Evolutionary conservation across 192 early-diverging fungal species (phyloP).

Genomic region (Backusella liffmaniae): DNA sequence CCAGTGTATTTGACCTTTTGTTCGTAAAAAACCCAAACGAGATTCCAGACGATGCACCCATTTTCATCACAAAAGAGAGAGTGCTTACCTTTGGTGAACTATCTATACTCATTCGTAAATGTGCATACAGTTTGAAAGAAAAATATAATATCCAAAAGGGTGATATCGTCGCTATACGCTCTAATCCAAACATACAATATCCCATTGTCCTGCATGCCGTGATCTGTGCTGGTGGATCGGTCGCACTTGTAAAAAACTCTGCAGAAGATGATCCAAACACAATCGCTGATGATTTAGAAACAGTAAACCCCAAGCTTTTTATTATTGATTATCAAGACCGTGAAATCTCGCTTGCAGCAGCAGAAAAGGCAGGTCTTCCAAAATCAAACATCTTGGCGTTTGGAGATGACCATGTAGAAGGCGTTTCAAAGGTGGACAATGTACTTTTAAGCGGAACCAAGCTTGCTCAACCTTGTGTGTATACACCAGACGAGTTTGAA

Average conservation of each 20-base stretch:
- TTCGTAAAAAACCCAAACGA: neutral
- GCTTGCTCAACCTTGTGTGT: neutral
- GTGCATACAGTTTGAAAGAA: neutral
- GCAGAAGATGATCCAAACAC: neutral
- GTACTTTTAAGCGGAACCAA: neutral
- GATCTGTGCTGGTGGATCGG: neutral
- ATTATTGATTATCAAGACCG: neutral
- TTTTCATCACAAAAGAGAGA: neutral
- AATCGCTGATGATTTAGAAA: neutral
- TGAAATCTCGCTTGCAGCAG: neutral
- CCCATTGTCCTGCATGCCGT: neutral
- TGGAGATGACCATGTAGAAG: neutral
- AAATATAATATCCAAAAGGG: neutral
- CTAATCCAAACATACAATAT: neutral
- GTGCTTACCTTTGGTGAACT: neutral
- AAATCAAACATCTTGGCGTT: neutral
- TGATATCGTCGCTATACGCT: neutral
- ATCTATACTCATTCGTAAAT: neutral
- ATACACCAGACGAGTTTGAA: neutral
- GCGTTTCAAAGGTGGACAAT: neutral
- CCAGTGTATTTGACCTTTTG: neutral
- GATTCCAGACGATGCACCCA: neutral
- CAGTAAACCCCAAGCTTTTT: neutral
- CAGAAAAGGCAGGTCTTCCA: neutral
- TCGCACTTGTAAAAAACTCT: neutral